These are phyloP conservation scores for Gossypium gossypioides DNA, from an alignment of 441 rosid genomes.

Conservation along the genomic window DNA sequence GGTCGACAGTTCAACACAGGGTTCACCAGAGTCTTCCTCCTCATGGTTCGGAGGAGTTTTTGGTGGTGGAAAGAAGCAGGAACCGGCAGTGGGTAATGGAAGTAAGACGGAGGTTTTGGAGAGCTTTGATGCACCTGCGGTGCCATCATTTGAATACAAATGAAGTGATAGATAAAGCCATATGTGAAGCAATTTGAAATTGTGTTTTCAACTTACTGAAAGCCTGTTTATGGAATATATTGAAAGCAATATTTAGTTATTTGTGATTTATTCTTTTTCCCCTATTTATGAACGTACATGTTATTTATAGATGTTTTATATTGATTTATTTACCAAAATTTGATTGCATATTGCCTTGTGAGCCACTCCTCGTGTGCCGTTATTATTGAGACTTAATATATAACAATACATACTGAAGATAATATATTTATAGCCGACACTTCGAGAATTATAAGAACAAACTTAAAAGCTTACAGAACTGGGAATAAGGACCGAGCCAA, in stretches of 20 bases:
- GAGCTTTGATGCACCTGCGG: conserved; percentile 36
- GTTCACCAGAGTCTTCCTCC: conserved; percentile 19
- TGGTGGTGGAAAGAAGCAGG: conserved; percentile 38
- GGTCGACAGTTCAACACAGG: conserved; percentile 17
- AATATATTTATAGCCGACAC: too few relatives aligned
- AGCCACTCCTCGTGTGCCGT: too few relatives aligned
- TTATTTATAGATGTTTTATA: too few relatives aligned
- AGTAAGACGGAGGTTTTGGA: conserved; percentile 35
- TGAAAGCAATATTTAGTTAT: neutral
- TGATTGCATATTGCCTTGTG: too few relatives aligned
- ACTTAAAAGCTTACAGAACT: too few relatives aligned
- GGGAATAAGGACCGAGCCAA: too few relatives aligned
- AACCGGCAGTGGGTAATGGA: conserved; percentile 12
- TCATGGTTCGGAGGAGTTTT: conserved; percentile 49
- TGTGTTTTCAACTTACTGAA: neutral
- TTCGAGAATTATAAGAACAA: too few relatives aligned
- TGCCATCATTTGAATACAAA: conserved; percentile 41
- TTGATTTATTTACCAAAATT: too few relatives aligned
- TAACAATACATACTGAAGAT: too few relatives aligned
- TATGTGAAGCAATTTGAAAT: neutral
- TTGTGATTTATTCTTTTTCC: neutral
- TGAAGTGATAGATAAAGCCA: conserved; percentile 9
- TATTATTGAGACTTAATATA: too few relatives aligned
- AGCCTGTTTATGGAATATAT: neutral
- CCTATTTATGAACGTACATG: neutral